A percentile compares a stretch with the other conserved stretches of the same genome.
phyloP scores from a whole-genome alignment of 345 rosid species.

The Pugionium dolabratum region DNA sequence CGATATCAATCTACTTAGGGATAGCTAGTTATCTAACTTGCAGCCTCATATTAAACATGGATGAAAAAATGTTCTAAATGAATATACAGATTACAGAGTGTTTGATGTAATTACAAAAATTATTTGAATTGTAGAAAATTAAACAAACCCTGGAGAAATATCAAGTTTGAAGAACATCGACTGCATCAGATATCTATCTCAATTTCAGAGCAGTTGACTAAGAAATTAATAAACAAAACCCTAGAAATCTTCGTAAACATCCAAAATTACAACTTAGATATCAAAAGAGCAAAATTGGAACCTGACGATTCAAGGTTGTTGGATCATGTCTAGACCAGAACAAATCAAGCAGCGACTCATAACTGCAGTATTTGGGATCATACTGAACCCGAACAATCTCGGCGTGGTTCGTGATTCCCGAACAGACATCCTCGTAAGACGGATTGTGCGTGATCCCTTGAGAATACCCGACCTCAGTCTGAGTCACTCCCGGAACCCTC shows the following conservation, averaged over 20 bases:
- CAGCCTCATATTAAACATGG: not conserved
- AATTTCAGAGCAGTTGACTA: conserved; percentile 1
- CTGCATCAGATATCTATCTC: not conserved
- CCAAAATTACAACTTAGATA: not conserved
- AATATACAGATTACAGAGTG: not conserved
- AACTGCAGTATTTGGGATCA: conserved; percentile 79
- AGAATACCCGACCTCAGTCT: conserved; percentile 77
- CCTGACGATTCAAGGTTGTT: conserved; percentile 93
- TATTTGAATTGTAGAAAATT: not conserved
- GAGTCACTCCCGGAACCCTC: conserved; percentile 74
- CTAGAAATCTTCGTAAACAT: not conserved
- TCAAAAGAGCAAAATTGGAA: conserved; percentile 33
- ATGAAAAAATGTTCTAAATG: not conserved
- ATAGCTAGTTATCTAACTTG: not conserved
- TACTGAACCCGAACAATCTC: conserved; percentile 88
- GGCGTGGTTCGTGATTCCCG: conserved; percentile 61
- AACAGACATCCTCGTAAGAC: conserved; percentile 68
- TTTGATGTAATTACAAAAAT: not conserved
- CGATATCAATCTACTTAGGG: not conserved
- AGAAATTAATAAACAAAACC: not conserved
- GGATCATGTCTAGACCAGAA: conserved; percentile 93
- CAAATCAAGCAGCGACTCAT: conserved; percentile 60
- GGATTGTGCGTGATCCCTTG: conserved; percentile 74
- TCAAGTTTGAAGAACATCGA: not conserved
- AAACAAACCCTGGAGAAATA: not conserved